Percentiles rank a stretch among this genome's conserved stretches.
Conservation (phyloP, 2,329 filamentous ascomycete species). For the Colletotrichum graminicola region DNA sequence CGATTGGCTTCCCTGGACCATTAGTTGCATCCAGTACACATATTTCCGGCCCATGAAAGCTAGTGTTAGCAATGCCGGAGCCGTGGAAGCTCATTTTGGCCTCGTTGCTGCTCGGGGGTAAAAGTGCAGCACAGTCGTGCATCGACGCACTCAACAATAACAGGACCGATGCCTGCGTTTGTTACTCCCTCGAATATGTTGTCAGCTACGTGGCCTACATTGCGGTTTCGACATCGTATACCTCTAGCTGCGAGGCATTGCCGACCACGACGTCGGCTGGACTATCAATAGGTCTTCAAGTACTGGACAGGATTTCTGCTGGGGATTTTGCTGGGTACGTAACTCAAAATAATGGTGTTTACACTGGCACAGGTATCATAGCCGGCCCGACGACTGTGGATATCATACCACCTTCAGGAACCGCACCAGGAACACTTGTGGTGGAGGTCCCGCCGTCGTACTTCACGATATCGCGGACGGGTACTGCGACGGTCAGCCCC, state of each 20-base stretch:
- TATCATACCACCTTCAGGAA: neutral
- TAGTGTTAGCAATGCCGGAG: conserved; percentile 1
- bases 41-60: neutral
- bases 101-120: conserved; percentile 22
- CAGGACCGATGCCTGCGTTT: conserved; percentile 30
- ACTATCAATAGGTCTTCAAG: neutral
- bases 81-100: conserved; percentile 25
- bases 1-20: neutral
- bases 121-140: conserved; percentile 23
- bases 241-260: conserved; percentile 27
- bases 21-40: neutral
- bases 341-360: conserved; percentile 18
- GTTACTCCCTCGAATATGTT: conserved; percentile 32
- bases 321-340: conserved; percentile 28
- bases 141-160: conserved; percentile 31
- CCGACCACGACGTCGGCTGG: conserved; percentile 2
- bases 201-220: conserved; percentile 39
- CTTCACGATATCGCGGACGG: conserved; percentile 24
- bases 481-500: neutral
- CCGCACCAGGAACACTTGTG: conserved; percentile 10
- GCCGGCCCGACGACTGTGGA: conserved; percentile 25
- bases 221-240: conserved; percentile 31
- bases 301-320: neutral
- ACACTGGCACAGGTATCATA: conserved; percentile 26
- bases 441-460: conserved; percentile 32